Evolutionary conservation across 75 land plant species (phyloP).

Genomic region (Pinus albicaulis): DNA sequence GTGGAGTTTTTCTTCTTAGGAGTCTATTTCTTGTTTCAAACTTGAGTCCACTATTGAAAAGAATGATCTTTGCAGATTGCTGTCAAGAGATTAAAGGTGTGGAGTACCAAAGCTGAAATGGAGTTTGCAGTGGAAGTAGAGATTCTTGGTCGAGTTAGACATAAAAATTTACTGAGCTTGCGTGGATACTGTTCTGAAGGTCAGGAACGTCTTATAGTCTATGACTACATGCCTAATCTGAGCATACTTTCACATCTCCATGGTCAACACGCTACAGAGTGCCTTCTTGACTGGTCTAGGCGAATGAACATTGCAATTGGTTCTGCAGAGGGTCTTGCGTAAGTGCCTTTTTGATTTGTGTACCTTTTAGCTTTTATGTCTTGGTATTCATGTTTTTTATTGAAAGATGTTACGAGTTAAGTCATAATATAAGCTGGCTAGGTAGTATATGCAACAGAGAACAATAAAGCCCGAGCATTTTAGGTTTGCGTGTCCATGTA

Average conservation of each 20-base stretch:
- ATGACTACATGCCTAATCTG: slow-evolving; percentile 82
- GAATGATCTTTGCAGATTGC: slow-evolving; percentile 53
- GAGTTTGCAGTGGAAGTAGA: slow-evolving; percentile 87
- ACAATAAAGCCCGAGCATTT: neutral
- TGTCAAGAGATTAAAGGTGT: slow-evolving; percentile 69
- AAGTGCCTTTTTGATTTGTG: neutral
- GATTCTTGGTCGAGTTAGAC: slow-evolving; percentile 69
- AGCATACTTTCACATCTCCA: slow-evolving; percentile 74
- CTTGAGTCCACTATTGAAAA: neutral
- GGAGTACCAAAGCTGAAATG: slow-evolving; percentile 76
- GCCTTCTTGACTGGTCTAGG: slow-evolving; percentile 41
- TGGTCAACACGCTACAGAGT: slow-evolving; percentile 47
- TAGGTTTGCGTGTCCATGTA: neutral
- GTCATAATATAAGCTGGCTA: neutral
- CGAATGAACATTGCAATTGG: slow-evolving; percentile 2
- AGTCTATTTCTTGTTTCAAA: too few relatives aligned
- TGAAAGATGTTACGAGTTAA: neutral
- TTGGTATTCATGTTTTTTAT: neutral
- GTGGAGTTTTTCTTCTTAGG: too few relatives aligned
- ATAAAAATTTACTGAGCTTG: slow-evolving; percentile 67
- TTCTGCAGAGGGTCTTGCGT: neutral
- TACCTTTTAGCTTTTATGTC: neutral
- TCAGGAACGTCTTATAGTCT: slow-evolving; percentile 72
- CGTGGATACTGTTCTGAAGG: slow-evolving; percentile 80
- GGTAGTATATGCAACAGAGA: neutral